Percentiles rank a stretch among this genome's conserved stretches.
These are phyloP conservation scores for Botrytis elliptica DNA, from an alignment of 2,329 filamentous ascomycete genomes.

Conservation along the genomic window DNA sequence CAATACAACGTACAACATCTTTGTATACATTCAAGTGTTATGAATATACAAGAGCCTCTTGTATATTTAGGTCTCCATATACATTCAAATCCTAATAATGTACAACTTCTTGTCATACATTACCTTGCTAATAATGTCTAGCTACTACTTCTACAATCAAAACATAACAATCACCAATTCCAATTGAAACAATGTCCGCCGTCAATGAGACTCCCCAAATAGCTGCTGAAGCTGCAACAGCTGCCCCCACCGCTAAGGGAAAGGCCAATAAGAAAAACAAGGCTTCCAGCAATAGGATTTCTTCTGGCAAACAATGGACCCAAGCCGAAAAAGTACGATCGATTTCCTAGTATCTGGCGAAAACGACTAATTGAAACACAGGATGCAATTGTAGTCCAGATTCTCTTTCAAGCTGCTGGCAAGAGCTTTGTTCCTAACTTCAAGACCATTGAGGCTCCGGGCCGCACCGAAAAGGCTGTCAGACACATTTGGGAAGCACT, in stretches of 20 bases:
- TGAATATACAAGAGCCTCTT: not conserved
- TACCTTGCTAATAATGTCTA: not conserved
- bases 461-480: not conserved
- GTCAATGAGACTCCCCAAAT: not conserved
- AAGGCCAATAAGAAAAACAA: not conserved
- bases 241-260: not conserved
- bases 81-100: not conserved
- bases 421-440: not conserved
- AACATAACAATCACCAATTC: not conserved
- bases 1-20: not conserved
- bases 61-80: not conserved
- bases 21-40: not conserved
- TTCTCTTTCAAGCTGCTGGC: not conserved
- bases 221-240: not conserved
- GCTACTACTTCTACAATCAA: not conserved
- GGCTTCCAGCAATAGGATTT: not conserved
- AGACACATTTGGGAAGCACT: not conserved
- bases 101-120: not conserved
- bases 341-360: no score
- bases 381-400: not conserved
- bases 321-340: not conserved
- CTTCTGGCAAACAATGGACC: not conserved
- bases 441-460: not conserved
- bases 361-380: not conserved
- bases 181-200: not conserved